Percentiles rank a stretch among this genome's conserved stretches.
Evolutionary conservation across 306 rosid species (phyloP).

Genomic region (Dalbergia oliveri): DNA sequence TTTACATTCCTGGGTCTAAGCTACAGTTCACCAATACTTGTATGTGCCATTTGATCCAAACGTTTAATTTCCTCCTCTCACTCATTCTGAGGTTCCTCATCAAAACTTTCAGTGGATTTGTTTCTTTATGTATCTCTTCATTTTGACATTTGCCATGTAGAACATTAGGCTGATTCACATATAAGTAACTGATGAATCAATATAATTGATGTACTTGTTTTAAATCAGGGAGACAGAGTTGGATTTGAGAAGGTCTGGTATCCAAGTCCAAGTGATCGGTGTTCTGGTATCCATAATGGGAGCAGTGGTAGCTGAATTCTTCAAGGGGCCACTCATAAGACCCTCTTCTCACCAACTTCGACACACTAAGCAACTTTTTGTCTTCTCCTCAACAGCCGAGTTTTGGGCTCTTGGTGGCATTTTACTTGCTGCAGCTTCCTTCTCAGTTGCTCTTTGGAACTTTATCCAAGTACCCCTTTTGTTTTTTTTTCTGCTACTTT

Average conservation of each 20-base stretch:
- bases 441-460: slow-evolving; percentile 69
- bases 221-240: slow-evolving; percentile 53
- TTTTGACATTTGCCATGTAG: not conserved
- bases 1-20: slow-evolving; percentile 70
- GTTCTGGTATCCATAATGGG: slow-evolving; percentile 68
- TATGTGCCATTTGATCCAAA: slow-evolving; percentile 72
- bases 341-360: slow-evolving; percentile 57
- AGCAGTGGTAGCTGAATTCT: slow-evolving; percentile 61
- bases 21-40: slow-evolving; percentile 82
- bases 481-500: not conserved
- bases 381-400: slow-evolving; percentile 70
- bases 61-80: slow-evolving; percentile 68
- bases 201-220: slow-evolving; percentile 1
- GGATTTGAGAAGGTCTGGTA: slow-evolving; percentile 54
- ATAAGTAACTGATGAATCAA: not conserved
- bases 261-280: slow-evolving; percentile 65
- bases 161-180: not conserved
- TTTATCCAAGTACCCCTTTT: slow-evolving; percentile 53
- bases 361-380: slow-evolving; percentile 48
- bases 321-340: slow-evolving; percentile 66
- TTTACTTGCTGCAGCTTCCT: slow-evolving; percentile 65
- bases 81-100: slow-evolving; percentile 63
- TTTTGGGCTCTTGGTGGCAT: slow-evolving; percentile 82
- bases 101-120: not conserved
- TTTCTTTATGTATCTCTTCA: not conserved